Evolutionary conservation across 352 stramenopile species (phyloP), one percentile per base, ranked within the genome.

Genomic region (Phytopythium boreale): DNA sequence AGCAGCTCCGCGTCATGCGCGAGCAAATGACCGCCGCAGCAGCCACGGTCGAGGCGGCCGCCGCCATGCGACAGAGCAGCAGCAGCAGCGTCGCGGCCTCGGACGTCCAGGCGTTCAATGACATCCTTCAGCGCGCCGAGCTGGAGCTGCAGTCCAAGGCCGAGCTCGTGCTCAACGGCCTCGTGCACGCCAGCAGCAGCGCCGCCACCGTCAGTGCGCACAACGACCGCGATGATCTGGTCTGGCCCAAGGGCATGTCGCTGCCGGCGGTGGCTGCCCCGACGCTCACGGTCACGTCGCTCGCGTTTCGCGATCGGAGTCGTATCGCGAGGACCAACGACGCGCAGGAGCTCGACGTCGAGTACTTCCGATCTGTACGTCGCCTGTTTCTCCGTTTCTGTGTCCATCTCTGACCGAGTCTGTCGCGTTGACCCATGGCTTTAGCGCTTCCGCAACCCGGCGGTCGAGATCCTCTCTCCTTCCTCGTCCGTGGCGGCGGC

Each of bases 61-160:
- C 67, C 1, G 63, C 72, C 39, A 80, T 73, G 58, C 62, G 68
- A 43, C 70, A 76, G 49, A 76, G 66, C 49, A 56, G 53, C 36
- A 53, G 43, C 53, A 67, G 70, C 17, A 47, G 22, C 6, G 41
- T 47, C 15, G 71, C 72, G 22, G 61, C 52, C 46, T 53, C 64
- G 17, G 70, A 87, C 62, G 76, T 82, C 29, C 66, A 67, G 49
- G 79, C 63, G 34, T 82, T 95, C 57, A 74, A 91, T 31, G 80
- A 85, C 50, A 92, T 95, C 41, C 59, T 95, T 29, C 70, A 92
- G 63, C 74, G 76, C 26, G 86, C 86, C 0, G 86, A 95, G 58
- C 31, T 64, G 11, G 86, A 95, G 50, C 70, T 95, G 62, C 75
- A 78, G n/a, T 63, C 74, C n/a, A 95, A 94, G 72, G 86, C 83